Percentiles rank a stretch among this genome's conserved stretches.
phyloP scores from a whole-genome alignment of 768 basidiomycete species.

The Collybiopsis luxurians region DNA sequence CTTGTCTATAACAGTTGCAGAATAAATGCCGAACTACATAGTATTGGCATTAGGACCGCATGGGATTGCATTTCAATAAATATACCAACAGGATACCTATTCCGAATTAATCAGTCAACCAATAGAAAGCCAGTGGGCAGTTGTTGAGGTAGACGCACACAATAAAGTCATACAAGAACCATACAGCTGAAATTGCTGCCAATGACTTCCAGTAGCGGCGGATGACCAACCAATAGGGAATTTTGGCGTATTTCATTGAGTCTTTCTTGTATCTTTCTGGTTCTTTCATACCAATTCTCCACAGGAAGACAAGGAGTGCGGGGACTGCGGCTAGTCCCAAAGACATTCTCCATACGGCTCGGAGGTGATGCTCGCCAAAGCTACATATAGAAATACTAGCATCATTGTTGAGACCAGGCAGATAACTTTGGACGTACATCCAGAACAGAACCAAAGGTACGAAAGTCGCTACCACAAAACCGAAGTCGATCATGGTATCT shows the following conservation, averaged over 20 bases:
- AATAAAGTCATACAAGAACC: conserved; percentile 88
- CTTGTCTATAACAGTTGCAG: conserved; percentile 71
- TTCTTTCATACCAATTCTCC: conserved; percentile 85
- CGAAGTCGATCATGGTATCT: conserved; percentile 86
- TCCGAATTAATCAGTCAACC: background rate
- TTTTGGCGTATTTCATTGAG: conserved; percentile 71
- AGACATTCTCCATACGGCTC: conserved; percentile 84
- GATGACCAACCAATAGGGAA: conserved; percentile 76
- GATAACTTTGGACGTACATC: conserved; percentile 53
- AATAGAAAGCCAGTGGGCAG: no score
- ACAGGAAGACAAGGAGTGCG: conserved; percentile 74
- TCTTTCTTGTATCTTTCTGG: conserved; percentile 71
- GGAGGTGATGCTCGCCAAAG: conserved; percentile 41
- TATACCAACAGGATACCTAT: conserved; percentile 60
- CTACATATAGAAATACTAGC: conserved; percentile 69
- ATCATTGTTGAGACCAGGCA: background rate
- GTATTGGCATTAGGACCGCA: background rate
- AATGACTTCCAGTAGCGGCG: conserved; percentile 77
- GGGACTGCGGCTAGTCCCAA: conserved; percentile 83
- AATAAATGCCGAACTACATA: conserved; percentile 73
- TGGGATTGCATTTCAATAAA: background rate
- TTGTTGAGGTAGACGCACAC: conserved; percentile 38
- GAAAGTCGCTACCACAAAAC: conserved; percentile 77
- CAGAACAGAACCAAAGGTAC: conserved; percentile 84
- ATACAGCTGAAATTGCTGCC: conserved; percentile 70